Evolutionary conservation across 176 grass and related monocot genomes (phyloP).

Genomic region (Carex scoparia): DNA sequence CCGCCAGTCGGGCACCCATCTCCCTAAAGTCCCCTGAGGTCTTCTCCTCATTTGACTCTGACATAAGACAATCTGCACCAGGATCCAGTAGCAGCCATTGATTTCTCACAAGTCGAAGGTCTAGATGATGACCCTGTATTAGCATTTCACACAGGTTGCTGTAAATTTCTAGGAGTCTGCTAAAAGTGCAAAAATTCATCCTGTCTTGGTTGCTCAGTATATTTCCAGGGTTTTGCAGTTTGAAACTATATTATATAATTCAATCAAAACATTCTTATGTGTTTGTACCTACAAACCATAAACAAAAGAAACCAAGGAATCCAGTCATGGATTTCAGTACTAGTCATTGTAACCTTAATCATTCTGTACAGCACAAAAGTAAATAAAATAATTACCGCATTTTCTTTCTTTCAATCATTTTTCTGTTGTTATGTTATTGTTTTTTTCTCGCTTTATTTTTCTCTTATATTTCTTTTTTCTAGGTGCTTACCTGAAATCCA

Average conservation of each 20-base stretch:
- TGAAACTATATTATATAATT: not conserved
- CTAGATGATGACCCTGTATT: conserved; percentile 77
- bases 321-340: not conserved
- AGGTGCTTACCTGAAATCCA: conserved; percentile 75
- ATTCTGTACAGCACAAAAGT: not conserved
- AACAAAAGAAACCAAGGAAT: not conserved
- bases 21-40: conserved; percentile 84
- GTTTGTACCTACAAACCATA: not conserved
- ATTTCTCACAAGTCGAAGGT: conserved; percentile 78
- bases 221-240: not conserved
- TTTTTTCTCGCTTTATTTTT: not conserved
- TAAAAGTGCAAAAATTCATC: not conserved
- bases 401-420: not conserved
- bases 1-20: conserved; percentile 75
- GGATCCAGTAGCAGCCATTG: conserved; percentile 87
- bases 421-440: not conserved
- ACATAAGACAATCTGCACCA: conserved; percentile 81
- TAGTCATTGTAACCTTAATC: not conserved
- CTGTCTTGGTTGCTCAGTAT: not conserved
- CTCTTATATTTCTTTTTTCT: not conserved
- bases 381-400: not conserved
- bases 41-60: conserved; percentile 82
- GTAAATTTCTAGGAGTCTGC: not conserved
- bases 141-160: not conserved
- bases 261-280: not conserved